Base-by-base conservation (phyloP, 805 yeast species). In the Saccharomycopsis lassenensis region DNA sequence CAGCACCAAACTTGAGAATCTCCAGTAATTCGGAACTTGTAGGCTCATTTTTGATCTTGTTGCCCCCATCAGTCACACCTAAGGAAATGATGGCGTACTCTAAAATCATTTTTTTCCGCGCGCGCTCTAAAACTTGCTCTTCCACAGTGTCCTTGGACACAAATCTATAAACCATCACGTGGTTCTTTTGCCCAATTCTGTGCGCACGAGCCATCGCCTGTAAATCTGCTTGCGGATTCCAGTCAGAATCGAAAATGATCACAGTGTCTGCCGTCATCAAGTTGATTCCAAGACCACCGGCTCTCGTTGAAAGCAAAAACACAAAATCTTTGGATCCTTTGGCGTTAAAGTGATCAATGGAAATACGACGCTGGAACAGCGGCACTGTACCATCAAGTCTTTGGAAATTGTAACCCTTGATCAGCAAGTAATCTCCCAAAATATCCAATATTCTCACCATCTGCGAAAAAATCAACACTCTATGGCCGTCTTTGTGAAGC, bases 191-290 rank as follows among this genome's bases (percentile, higher is more conserved):
- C n/a, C 99, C 99, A 55, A 91, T 91, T 65, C 99, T 77, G 61
- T 91, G 99, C 2, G 98, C 98, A 60, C 98, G 76, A 0, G 98
- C 98, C 98, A 91, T 91, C 1, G 98, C 98, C 60, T 91, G 98
- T 51, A 91, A 65, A 67, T 91, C 98, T 0, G 98, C 98, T 57
- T 91, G 98, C 0, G 98, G 98, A 54, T 91, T 91, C 98, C 98
- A 91, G 62, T 91, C 98, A 4, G 95, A 84, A 59, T 91, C 98
- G 59, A 91, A 91, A 27, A 91, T 89, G 48, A 91, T 84, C 20
- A 91, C 99, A 5, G 99, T 91, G 54, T 91, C 99, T 3, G 99
- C 99, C 4, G 98, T 91, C 98, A 91, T 91, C 55, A 91, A 67
- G 56, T 91, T 91, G 55, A 91, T 91, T 59, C 99, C 99, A 43